Conservation (phyloP, 192 early-diverging fungal genomes). For the Backusella westeae region DNA sequence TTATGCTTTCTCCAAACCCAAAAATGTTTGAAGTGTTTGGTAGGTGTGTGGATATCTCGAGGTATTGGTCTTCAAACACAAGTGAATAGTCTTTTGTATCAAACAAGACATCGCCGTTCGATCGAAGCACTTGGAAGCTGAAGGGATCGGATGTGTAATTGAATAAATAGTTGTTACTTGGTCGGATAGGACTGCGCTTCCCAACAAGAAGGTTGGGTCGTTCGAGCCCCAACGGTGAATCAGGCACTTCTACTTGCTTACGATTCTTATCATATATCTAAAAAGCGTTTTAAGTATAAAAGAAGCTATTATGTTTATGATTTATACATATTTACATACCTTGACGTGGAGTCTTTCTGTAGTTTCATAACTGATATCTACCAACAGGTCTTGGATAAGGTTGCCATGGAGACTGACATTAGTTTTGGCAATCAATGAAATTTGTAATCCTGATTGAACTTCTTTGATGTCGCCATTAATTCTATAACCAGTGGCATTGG, state of each 20-base stretch:
- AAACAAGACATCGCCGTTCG: slow-evolving; percentile 38
- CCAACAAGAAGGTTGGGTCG: slow-evolving; percentile 7
- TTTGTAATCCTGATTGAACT: neutral
- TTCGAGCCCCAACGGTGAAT: slow-evolving; percentile 18
- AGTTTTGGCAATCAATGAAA: neutral
- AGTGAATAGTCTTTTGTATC: slow-evolving; percentile 42
- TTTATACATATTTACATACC: slow-evolving; percentile 15
- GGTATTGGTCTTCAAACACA: slow-evolving; percentile 65
- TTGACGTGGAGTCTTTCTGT: slow-evolving; percentile 51
- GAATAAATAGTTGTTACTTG: slow-evolving; percentile 19
- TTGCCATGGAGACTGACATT: slow-evolving; percentile 34
- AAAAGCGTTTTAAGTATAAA: neutral
- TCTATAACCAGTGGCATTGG: neutral
- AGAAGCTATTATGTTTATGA: neutral
- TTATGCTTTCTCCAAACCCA: slow-evolving; percentile 62
- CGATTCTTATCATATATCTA: slow-evolving; percentile 17
- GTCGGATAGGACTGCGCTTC: neutral
- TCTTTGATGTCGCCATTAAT: neutral
- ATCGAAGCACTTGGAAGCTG: slow-evolving; percentile 36
- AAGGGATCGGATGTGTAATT: slow-evolving; percentile 38
- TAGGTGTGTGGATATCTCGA: slow-evolving; percentile 57
- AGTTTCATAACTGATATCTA: slow-evolving; percentile 52
- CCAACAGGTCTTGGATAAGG: slow-evolving; percentile 39
- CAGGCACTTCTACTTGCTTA: slow-evolving; percentile 21
- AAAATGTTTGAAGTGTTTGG: slow-evolving; percentile 61